Conservation (phyloP, 1,139 yeast genomes). For the Keqinozyma sinolaborantium region DNA sequence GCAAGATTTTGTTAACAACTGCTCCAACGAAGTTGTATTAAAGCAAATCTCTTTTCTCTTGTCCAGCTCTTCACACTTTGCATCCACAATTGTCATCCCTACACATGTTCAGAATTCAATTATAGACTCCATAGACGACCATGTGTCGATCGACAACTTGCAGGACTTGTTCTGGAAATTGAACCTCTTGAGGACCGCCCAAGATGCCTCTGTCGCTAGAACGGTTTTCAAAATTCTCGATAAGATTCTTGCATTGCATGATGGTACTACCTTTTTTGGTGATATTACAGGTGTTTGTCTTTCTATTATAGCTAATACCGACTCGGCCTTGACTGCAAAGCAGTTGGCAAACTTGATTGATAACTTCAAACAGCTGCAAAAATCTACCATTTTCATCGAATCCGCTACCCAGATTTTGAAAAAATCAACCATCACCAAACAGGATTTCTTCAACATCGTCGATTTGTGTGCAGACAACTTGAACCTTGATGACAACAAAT, state of each 20-base stretch:
- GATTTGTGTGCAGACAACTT: slow-evolving; percentile 29
- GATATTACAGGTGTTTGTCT: background rate
- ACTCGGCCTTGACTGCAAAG: background rate
- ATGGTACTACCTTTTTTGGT: background rate
- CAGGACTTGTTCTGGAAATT: slow-evolving; percentile 12
- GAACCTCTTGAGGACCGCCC: slow-evolving; percentile 5
- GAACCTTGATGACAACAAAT: slow-evolving; percentile 39
- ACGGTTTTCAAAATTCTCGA: background rate
- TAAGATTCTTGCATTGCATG: background rate
- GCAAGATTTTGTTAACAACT: slow-evolving; percentile 45
- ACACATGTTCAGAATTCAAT: background rate
- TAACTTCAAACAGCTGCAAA: slow-evolving; percentile 12
- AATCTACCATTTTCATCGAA: slow-evolving; percentile 19
- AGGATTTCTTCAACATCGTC: slow-evolving; percentile 1
- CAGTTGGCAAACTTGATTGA: slow-evolving; percentile 3
- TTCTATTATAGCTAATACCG: background rate
- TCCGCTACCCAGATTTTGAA: slow-evolving; percentile 15
- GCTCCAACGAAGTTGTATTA: slow-evolving; percentile 10
- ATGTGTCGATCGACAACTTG: slow-evolving; percentile 3
- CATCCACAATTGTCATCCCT: slow-evolving; percentile 3
- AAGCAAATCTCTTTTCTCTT: slow-evolving; percentile 10
- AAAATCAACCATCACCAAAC: background rate
- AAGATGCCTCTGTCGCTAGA: background rate
- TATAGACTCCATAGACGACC: slow-evolving; percentile 3
- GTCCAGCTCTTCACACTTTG: slow-evolving; percentile 6